Evolutionary conservation across 805 yeast species (phyloP), one percentile per base, ranked within the genome.

Genomic region (Metschnikowia noctiluminum): DNA sequence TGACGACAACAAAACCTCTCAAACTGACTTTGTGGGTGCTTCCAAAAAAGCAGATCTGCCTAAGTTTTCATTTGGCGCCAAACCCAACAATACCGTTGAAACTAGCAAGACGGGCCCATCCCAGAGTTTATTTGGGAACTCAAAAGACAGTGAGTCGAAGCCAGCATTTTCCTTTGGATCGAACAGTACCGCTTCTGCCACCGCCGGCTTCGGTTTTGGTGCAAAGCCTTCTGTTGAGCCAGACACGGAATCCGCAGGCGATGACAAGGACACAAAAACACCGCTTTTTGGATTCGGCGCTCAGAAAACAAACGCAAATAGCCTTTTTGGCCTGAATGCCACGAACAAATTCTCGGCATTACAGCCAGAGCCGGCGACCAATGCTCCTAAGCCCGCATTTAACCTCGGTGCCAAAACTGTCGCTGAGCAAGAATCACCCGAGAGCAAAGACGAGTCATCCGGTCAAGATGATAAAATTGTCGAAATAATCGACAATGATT

Each of bases 321-420:
- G 40, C 34, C 7, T 13, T 28, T 40, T 41, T 36, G 40, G 45
- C 16, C n/a, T 32, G 9, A 30, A 42, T n/a, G 9, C 28, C 13
- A 28, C 21, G 6, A 37, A 7, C 14, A 13, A 38, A 7, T 9
- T 7, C 21, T 12, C 21, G 7, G 28, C 35, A 31, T 16, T 13
- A 6, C 21, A 9, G n/a, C 15, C 26, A 7, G 30, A 31, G 35
- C 42, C 49, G 12, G 21, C 14, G 9, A 26, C 34, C 12, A 28
- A 37, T 7, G 26, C 13, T 6, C 12, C 31, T 6, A 35, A 31
- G 35, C 46, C 49, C 12, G 28, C 48, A 1, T 45, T 45, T 42
- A 49, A 35, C 35, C 45, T 48, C 28, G 54, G 53, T 28, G 32
- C 46, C 27, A 47, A 41, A 21, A 12, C 16, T 16, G 13, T 10